Evolutionary conservation across 2,329 filamentous ascomycete genomes (phyloP).

Genomic region (Cytospora chrysosperma): DNA sequence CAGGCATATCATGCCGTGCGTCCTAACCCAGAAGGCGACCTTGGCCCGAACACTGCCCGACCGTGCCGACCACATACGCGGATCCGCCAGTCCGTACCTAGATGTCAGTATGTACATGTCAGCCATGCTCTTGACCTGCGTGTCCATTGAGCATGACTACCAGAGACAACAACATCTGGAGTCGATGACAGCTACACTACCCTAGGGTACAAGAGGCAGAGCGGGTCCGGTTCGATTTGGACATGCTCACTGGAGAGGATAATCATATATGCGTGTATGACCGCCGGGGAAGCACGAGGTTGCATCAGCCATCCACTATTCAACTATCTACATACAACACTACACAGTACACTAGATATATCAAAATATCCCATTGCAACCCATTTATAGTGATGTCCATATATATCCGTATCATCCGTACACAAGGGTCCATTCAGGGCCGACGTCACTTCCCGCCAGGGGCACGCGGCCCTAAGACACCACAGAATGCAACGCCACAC

Average conservation of each 20-base stretch:
- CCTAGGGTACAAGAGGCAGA: too few species aligned
- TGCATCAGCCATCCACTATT: too few species aligned
- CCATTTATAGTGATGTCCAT: too few species aligned
- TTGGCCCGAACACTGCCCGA: background rate
- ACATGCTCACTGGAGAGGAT: too few species aligned
- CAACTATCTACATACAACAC: too few species aligned
- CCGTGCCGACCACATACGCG: background rate
- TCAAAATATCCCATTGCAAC: background rate
- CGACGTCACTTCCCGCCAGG: background rate
- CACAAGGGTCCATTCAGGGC: background rate
- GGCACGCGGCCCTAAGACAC: background rate
- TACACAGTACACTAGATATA: background rate
- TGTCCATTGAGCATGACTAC: background rate
- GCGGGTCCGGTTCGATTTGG: too few species aligned
- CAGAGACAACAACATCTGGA: too few species aligned
- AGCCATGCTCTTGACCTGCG: background rate
- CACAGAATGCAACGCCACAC: background rate
- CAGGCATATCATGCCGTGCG: too few species aligned
- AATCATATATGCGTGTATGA: too few species aligned
- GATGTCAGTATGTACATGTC: background rate
- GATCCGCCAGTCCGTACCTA: too few species aligned
- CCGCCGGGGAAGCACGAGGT: too few species aligned
- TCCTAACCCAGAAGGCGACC: background rate
- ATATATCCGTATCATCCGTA: background rate
- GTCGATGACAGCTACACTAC: too few species aligned